These are phyloP conservation scores for Austropuccinia psidii DNA, from an alignment of 1,284 basidiomycete genomes.

Conservation along the genomic window DNA sequence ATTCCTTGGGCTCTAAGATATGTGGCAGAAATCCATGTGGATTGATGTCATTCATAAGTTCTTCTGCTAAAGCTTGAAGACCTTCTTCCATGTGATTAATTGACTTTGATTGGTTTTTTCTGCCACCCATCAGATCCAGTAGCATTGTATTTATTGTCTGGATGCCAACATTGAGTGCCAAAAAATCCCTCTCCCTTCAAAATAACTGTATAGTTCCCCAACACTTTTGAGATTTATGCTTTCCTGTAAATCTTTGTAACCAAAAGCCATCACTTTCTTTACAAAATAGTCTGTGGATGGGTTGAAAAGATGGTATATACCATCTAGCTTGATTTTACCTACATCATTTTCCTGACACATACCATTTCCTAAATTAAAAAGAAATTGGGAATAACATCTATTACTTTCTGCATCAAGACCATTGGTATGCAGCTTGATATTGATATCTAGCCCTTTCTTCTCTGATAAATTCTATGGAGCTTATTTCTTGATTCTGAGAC, in stretches of 20 bases:
- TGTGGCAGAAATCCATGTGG: not conserved
- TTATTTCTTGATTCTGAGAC: not conserved
- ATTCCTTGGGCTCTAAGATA: not conserved
- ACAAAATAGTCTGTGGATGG: too few relatives aligned
- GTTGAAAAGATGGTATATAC: too few relatives aligned
- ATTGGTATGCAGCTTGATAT: too few relatives aligned
- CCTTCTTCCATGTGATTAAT: not conserved
- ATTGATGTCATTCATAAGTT: not conserved
- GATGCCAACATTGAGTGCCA: not conserved
- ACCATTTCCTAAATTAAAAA: not conserved
- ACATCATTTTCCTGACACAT: not conserved
- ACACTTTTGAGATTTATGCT: too few relatives aligned
- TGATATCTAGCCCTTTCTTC: too few relatives aligned
- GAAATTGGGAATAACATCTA: too few relatives aligned
- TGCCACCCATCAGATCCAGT: not conserved
- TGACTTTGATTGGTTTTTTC: not conserved
- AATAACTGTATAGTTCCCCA: too few relatives aligned
- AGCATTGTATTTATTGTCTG: not conserved
- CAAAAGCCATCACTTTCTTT: too few relatives aligned
- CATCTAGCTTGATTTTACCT: too few relatives aligned
- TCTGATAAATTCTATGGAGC: not conserved
- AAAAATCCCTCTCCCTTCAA: not conserved
- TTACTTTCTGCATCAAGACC: too few relatives aligned
- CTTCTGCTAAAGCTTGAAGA: not conserved
- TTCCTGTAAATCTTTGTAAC: too few relatives aligned